These are phyloP conservation scores for Diplocarpon mali DNA, from an alignment of 2,329 filamentous ascomycete species.

Conservation along the genomic window DNA sequence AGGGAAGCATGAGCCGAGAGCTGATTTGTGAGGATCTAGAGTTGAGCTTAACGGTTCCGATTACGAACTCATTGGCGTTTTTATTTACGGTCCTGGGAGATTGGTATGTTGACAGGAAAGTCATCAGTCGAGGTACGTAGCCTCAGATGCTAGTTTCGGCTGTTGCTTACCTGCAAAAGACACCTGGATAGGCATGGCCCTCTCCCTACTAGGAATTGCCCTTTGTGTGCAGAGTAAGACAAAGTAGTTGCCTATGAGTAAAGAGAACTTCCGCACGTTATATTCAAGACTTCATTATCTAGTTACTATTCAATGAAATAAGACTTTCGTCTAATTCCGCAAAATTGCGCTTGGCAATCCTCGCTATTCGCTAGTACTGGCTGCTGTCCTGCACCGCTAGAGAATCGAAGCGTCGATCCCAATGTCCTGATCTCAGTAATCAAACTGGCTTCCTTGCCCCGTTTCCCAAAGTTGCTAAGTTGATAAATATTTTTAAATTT, in stretches of 20 bases:
- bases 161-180: slow-evolving; percentile 36
- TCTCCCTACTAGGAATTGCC: slow-evolving; percentile 71
- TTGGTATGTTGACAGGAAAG: slow-evolving; percentile 89
- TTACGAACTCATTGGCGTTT: slow-evolving; percentile 89
- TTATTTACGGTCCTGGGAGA: slow-evolving; percentile 93
- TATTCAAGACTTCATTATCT: no score
- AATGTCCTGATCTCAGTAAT: slow-evolving; percentile 8
- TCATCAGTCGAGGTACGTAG: slow-evolving; percentile 64
- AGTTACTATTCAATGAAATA: neutral
- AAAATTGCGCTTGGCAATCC: slow-evolving; percentile 13
- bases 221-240: slow-evolving; percentile 66
- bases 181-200: slow-evolving; percentile 70
- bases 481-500: slow-evolving; percentile 1
- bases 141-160: neutral
- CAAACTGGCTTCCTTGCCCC: slow-evolving; percentile 2
- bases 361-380: neutral
- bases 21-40: slow-evolving; percentile 39
- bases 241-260: slow-evolving; percentile 6
- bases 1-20: neutral
- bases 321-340: neutral
- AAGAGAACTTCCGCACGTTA: neutral
- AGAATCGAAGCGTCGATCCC: slow-evolving; percentile 11
- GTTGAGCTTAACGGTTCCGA: slow-evolving; percentile 83
- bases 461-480: neutral
- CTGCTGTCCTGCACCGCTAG: slow-evolving; percentile 11